phyloP scores from a whole-genome alignment of 352 stramenopile species.

The Phytophthora megakarya region DNA sequence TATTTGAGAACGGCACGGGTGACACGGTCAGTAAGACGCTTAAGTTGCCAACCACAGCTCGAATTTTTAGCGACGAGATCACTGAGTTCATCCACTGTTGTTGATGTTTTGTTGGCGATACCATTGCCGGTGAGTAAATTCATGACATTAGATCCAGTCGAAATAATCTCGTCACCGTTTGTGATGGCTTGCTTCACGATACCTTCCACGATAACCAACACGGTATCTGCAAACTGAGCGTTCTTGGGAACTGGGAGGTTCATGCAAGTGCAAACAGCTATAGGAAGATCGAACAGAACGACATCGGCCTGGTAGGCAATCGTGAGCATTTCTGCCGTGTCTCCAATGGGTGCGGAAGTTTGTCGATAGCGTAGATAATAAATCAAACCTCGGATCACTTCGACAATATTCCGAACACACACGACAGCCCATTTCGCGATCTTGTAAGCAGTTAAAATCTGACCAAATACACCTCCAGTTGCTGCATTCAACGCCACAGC shows the following conservation, averaged over 20 bases:
- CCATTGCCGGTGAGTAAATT: conserved; percentile 25
- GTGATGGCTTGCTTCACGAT: conserved; percentile 36
- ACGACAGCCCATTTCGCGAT: conserved; percentile 14
- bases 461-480: conserved; percentile 18
- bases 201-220: conserved; percentile 26
- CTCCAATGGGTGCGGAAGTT: conserved; percentile 20
- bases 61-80: conserved; percentile 28
- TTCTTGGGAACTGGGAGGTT: conserved; percentile 2
- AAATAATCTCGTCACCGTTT: conserved; percentile 32
- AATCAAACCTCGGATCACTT: conserved; percentile 21
- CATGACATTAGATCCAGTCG: conserved; percentile 26
- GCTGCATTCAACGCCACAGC: conserved; percentile 27
- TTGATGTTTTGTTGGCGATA: conserved; percentile 2
- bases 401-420: conserved; percentile 12
- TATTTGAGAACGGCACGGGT: conserved; percentile 24
- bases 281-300: conserved; percentile 26
- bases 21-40: conserved; percentile 33
- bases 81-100: conserved; percentile 28
- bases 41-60: conserved; percentile 30
- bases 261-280: conserved; percentile 23
- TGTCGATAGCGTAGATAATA: conserved; percentile 34
- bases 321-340: conserved; percentile 21
- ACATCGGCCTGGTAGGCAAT: conserved; percentile 31
- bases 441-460: conserved; percentile 10
- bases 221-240: conserved; percentile 5